Evolutionary conservation across 2,329 filamentous ascomycete species (phyloP).

Genomic region (Cladosporium sp.): DNA sequence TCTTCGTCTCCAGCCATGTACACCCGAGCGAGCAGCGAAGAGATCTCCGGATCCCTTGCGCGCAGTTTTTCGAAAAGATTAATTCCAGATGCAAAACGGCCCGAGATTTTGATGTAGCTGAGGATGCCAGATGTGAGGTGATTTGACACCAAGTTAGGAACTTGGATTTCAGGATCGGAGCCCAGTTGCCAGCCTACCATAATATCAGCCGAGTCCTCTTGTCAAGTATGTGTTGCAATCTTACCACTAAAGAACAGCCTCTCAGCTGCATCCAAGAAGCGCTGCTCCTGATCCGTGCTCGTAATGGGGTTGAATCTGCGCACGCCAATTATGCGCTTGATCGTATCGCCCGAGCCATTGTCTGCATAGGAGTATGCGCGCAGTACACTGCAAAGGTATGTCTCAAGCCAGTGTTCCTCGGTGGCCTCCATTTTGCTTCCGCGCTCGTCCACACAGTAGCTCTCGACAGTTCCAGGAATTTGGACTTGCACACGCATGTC

Average conservation of each 20-base stretch:
- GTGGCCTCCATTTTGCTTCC: conserved; percentile 92
- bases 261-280: conserved; percentile 91
- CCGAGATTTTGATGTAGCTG: conserved; percentile 93
- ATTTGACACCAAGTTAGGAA: conserved; percentile 94
- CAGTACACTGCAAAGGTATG: conserved; percentile 91
- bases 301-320: conserved; percentile 96
- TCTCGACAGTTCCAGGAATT: conserved; percentile 96
- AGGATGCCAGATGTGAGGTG: conserved; percentile 91
- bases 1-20: conserved; percentile 95
- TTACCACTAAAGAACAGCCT: conserved; percentile 88
- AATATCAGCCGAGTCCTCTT: conserved; percentile 8
- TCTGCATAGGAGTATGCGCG: conserved; percentile 96
- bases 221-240: neutral
- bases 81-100: conserved; percentile 89
- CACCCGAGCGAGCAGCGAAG: conserved; percentile 84
- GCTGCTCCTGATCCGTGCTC: conserved; percentile 96
- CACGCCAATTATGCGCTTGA: conserved; percentile 96
- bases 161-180: conserved; percentile 94
- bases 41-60: conserved; percentile 85
- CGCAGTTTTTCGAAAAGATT: conserved; percentile 97
- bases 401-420: conserved; percentile 94
- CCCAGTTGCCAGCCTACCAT: conserved; percentile 81
- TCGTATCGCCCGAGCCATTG: conserved; percentile 87
- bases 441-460: conserved; percentile 94
- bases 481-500: conserved; percentile 99